phyloP scores from a whole-genome alignment of 768 basidiomycete genomes.

The Mrakia hoshinonis region DNA sequence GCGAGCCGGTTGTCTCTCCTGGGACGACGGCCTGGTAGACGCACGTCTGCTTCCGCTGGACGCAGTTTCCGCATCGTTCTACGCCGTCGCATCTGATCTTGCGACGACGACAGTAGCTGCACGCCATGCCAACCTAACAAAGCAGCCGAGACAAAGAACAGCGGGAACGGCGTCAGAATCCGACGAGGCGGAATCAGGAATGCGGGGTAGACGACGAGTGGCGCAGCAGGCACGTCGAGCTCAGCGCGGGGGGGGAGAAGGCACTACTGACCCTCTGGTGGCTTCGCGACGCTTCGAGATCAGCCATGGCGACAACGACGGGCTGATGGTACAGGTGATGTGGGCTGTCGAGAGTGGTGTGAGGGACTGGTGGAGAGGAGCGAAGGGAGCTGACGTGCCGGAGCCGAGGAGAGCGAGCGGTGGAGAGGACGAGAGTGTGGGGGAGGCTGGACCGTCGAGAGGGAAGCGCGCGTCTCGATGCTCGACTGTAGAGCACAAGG shows the following conservation, averaged over 20 bases:
- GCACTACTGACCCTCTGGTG: neutral
- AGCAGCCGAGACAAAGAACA: neutral
- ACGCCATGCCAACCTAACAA: neutral
- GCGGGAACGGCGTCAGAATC: neutral
- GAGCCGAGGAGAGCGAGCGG: neutral
- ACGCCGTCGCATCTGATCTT: neutral
- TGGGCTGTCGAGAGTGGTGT: neutral
- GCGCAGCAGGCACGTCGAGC: neutral
- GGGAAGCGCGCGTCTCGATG: no score
- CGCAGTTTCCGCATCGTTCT: neutral
- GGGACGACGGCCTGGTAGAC: neutral
- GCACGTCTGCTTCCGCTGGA: neutral
- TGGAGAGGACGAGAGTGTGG: neutral
- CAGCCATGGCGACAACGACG: no score
- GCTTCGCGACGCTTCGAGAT: neutral
- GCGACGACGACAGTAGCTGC: neutral
- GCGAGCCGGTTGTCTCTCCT: neutral
- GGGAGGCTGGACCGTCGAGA: no score
- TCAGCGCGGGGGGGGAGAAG: neutral
- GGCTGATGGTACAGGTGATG: neutral
- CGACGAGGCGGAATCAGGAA: neutral
- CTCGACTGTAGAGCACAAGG: no score
- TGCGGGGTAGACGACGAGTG: neutral
- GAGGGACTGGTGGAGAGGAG: neutral
- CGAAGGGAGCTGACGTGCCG: neutral